These are phyloP conservation scores for Bromus sterilis DNA, from an alignment of 176 grass and related monocot species.

Conservation along the genomic window DNA sequence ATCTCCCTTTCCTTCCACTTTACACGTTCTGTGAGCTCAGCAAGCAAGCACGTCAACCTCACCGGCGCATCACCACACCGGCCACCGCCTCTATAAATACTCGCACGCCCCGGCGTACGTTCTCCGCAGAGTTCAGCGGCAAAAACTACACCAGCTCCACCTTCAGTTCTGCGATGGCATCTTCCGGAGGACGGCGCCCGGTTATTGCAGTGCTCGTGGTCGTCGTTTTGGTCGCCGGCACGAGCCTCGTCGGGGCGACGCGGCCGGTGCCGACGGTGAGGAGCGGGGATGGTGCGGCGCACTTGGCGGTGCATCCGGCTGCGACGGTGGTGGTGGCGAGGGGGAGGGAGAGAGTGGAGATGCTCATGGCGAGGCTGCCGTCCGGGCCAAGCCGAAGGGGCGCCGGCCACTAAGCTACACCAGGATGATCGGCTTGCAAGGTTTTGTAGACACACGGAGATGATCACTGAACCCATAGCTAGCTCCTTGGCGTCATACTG, in stretches of 20 bases:
- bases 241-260: neutral
- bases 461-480: neutral
- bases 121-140: neutral
- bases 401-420: slow-evolving; percentile 46
- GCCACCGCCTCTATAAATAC: neutral
- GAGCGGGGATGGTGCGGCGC: neutral
- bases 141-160: neutral
- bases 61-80: neutral
- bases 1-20: neutral
- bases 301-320: neutral
- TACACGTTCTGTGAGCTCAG: neutral
- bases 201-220: neutral
- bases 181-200: neutral
- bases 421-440: neutral
- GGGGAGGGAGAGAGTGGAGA: slow-evolving; percentile 34
- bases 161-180: neutral
- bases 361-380: slow-evolving; percentile 49
- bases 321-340: neutral
- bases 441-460: neutral
- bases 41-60: neutral
- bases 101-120: neutral
- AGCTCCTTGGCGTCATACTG: neutral
- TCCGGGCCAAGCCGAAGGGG: slow-evolving; percentile 62
- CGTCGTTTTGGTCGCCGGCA: neutral
- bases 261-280: neutral